phyloP scores from a whole-genome alignment of 1,139 yeast genomes.

The Arxiozyma slooffiae region DNA sequence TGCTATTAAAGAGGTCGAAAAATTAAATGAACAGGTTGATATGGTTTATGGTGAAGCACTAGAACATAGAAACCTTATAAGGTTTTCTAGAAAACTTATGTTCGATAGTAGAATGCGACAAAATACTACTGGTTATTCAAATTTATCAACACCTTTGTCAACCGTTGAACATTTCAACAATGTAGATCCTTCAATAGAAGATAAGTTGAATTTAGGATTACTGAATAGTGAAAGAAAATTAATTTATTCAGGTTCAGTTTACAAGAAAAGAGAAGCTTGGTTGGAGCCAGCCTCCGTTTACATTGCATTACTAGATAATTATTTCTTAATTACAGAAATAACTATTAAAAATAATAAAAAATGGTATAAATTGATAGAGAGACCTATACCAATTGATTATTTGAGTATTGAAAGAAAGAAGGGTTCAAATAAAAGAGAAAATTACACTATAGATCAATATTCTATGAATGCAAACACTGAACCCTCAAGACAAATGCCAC shows the following conservation, averaged over 20 bases:
- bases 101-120: slow-evolving; percentile 30
- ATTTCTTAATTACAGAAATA: slow-evolving; percentile 53
- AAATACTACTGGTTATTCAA: slow-evolving; percentile 20
- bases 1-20: slow-evolving; percentile 44
- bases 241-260: slow-evolving; percentile 50
- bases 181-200: slow-evolving; percentile 19
- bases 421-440: not conserved
- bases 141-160: slow-evolving; percentile 9
- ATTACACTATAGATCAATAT: not conserved
- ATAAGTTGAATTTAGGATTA: slow-evolving; percentile 40
- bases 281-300: slow-evolving; percentile 42
- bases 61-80: slow-evolving; percentile 41
- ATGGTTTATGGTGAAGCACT: slow-evolving; percentile 47
- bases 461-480: not conserved
- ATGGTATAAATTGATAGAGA: slow-evolving; percentile 41
- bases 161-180: slow-evolving; percentile 29
- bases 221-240: slow-evolving; percentile 49
- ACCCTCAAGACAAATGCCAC: slow-evolving; percentile 11
- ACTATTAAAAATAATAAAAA: slow-evolving; percentile 18
- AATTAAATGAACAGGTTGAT: slow-evolving; percentile 42
- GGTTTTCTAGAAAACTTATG: slow-evolving; percentile 43
- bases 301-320: slow-evolving; percentile 63
- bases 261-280: slow-evolving; percentile 54
- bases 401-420: slow-evolving; percentile 40
- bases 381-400: slow-evolving; percentile 54